Percentiles rank a stretch among this genome's conserved stretches.
These are phyloP conservation scores for Barnettozyma hawaiiensis DNA, from an alignment of 1,139 yeast species.

Conservation along the genomic window DNA sequence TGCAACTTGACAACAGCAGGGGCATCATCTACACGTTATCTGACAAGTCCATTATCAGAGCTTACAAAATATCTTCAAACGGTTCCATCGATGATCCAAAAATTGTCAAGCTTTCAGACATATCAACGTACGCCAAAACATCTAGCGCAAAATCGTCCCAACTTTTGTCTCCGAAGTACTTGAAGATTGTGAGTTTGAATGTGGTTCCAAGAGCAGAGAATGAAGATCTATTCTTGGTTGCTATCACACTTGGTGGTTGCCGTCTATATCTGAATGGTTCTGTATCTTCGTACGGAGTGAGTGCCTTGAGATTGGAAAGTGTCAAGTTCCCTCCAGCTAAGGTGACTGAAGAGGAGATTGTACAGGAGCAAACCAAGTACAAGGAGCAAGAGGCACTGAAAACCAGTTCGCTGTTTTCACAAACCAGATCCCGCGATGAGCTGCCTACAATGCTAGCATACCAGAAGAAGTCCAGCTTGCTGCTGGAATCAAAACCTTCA, in stretches of 20 bases:
- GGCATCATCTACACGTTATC: conserved; percentile 77
- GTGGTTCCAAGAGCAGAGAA: conserved; percentile 63
- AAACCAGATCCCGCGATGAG: conserved; percentile 12
- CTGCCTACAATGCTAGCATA: conserved; percentile 30
- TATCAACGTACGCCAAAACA: conserved; percentile 53
- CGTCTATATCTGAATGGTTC: conserved; percentile 65
- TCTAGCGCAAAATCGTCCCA: conserved; percentile 41
- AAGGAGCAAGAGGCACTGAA: conserved; percentile 34
- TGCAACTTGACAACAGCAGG: conserved; percentile 73
- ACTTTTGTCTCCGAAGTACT: conserved; percentile 31
- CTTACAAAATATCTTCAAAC: conserved; percentile 49
- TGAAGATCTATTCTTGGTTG: conserved; percentile 67
- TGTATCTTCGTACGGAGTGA: conserved; percentile 31
- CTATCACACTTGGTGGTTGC: conserved; percentile 81
- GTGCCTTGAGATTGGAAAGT: conserved; percentile 44
- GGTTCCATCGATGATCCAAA: conserved; percentile 35
- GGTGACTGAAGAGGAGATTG: conserved; percentile 50
- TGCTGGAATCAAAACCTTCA: conserved; percentile 35
- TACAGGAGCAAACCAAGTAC: conserved; percentile 35
- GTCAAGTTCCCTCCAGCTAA: conserved; percentile 76
- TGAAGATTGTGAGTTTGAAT: conserved; percentile 56
- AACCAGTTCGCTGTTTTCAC: conserved; percentile 26
- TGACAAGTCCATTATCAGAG: conserved; percentile 74
- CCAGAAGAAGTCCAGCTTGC: conserved; percentile 38
- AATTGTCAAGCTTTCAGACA: conserved; percentile 31